Evolutionary conservation across 306 rosid species (phyloP).

Genomic region (Adenanthera pavonina): DNA sequence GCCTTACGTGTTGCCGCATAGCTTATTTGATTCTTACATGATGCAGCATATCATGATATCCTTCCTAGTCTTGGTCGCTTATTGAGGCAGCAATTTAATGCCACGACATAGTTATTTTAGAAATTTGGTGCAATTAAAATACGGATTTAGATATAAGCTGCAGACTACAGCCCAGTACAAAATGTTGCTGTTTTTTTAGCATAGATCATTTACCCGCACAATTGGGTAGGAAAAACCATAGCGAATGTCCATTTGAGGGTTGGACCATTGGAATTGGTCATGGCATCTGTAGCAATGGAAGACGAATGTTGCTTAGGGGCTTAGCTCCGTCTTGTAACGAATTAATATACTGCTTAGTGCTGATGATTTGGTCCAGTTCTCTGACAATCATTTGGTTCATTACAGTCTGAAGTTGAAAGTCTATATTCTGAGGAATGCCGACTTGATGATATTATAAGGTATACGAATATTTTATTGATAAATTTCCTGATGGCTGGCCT

Average conservation of each 20-base stretch:
- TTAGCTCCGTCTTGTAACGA: neutral
- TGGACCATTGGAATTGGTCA: conserved; percentile 19
- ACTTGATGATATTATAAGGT: conserved; percentile 80
- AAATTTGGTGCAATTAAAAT: neutral
- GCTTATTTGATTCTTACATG: neutral
- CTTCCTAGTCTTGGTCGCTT: neutral
- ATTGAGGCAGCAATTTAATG: conserved; percentile 30
- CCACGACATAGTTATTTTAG: neutral
- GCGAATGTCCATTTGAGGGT: conserved; percentile 17
- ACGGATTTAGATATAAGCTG: neutral
- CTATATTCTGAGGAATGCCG: conserved; percentile 60
- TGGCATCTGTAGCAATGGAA: conserved; percentile 23
- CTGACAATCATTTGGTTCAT: conserved; percentile 38
- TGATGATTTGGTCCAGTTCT: conserved; percentile 36
- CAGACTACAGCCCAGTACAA: neutral
- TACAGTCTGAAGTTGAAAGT: conserved; percentile 76
- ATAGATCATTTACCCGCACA: neutral
- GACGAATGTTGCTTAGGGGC: conserved; percentile 28
- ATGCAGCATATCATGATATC: neutral
- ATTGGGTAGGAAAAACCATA: conserved; percentile 21
- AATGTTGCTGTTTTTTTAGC: conserved; percentile 13
- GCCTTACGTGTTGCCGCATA: neutral
- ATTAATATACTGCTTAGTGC: neutral
- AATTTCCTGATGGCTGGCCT: conserved; percentile 27
- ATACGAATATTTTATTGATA: conserved; percentile 24